Evolutionary conservation across 306 rosid genomes (phyloP), one percentile per base, ranked within the genome.

Genomic region (Leucaena leucocephala): DNA sequence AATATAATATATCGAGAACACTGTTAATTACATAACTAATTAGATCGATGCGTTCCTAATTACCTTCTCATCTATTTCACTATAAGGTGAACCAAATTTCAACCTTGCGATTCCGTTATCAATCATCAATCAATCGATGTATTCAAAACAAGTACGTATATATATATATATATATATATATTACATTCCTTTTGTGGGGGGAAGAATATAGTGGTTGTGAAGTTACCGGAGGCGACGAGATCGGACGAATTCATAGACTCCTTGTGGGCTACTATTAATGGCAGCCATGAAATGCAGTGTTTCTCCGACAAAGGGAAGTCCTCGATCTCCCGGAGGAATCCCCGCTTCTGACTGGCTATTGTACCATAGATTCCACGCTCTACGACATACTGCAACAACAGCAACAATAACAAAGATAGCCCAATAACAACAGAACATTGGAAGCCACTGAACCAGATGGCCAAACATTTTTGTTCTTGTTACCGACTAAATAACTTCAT

Each of bases 231-330:
- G 90, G 48, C 87, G 88, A 68, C 98, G 97, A 76, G 74, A 21
- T 34, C 79, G 81, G 21, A 92, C 98, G 79, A 92, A 95, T 73
- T 92, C 90, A 67, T 95, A 87, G 43, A 95, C 86, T 15, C 97
- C 98, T 46, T 85, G 85, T 64, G 75, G 69, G 79, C 92, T 83
- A 15, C 1, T 27, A 27, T 87, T 88, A 16, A 86, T 84, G 83
- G 98, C 93, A 5, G 98, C 93, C 97, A 95, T 90, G 90, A 95
- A 95, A 40, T 95, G 89, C 11, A 91, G 76, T 14, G 98, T 95
- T 83, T 95, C 98, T 71, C 97, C 97, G 3, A 87, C 59, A 35
- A 95, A 84, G 1, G 97, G 95, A 2, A 91, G 72, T 21, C 95
- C 98, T 66, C 34, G 35, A 64, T 82, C 86, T 50, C 98, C 98